Evolutionary conservation across 2,329 filamentous ascomycete species (phyloP).

Genomic region (Zymoseptoria pseudotritici): DNA sequence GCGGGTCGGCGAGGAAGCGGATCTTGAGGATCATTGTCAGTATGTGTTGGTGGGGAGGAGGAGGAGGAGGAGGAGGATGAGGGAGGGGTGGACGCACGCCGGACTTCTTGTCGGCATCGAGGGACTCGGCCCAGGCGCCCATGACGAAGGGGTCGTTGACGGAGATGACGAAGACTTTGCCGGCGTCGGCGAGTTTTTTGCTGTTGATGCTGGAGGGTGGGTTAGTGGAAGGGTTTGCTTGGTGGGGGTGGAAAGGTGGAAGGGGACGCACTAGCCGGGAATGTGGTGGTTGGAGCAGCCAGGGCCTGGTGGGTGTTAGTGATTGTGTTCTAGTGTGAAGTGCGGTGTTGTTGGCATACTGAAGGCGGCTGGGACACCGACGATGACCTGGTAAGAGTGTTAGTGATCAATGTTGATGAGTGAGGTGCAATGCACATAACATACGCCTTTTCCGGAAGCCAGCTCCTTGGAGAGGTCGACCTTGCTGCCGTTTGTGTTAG

Average conservation of each 20-base stretch:
- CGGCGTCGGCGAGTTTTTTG: conserved; percentile 67
- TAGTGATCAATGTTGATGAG: background rate
- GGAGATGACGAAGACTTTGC: conserved; percentile 79
- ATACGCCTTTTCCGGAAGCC: conserved; percentile 51
- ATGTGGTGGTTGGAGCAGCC: conserved; percentile 65
- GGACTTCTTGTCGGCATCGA: conserved; percentile 67
- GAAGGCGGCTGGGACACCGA: conserved; percentile 63
- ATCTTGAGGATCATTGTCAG: conserved; percentile 48
- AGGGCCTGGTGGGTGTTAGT: conserved; percentile 36
- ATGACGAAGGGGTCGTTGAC: conserved; percentile 92
- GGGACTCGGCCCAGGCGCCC: conserved; percentile 75
- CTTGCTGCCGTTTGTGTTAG: conserved; percentile 38
- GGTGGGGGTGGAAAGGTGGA: no score
- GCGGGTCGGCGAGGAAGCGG: conserved; percentile 80
- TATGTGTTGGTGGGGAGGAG: background rate
- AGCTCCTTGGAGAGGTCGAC: conserved; percentile 79
- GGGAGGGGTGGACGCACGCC: conserved; percentile 55
- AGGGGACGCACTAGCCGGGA: conserved; percentile 60
- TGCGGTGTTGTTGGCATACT: conserved; percentile 18
- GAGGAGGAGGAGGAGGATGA: background rate
- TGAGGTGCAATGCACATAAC: background rate
- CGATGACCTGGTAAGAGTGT: conserved; percentile 47
- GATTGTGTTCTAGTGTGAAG: background rate
- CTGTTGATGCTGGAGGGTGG: conserved; percentile 53
- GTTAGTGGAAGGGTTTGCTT: no score